Evolutionary conservation across 2,329 filamentous ascomycete genomes (phyloP).

Genomic region (Diplodia corticola): DNA sequence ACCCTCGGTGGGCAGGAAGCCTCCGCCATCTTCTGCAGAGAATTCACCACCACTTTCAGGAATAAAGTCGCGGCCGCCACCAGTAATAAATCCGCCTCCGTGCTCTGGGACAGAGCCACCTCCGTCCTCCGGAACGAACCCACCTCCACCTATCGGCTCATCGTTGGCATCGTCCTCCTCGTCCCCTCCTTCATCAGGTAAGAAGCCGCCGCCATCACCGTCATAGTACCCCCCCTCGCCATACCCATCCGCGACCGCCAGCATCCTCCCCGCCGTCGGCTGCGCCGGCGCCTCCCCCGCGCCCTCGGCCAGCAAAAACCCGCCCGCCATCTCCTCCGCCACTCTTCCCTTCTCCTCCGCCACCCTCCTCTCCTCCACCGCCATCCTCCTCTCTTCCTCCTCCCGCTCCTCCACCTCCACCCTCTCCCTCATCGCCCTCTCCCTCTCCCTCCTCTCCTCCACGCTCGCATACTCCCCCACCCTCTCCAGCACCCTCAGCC

Average conservation of each 20-base stretch:
- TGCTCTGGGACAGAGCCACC: constrained; percentile 25
- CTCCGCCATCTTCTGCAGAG: constrained; percentile 25
- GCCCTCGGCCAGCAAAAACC: constrained; percentile 51
- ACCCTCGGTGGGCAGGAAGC: constrained; percentile 22
- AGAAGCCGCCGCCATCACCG: constrained; percentile 25
- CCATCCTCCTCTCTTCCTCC: constrained; percentile 21
- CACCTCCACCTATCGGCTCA: constrained; percentile 22
- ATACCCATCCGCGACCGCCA: not conserved
- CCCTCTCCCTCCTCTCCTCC: constrained; percentile 28
- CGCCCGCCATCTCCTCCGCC: constrained; percentile 31
- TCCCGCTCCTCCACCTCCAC: constrained; percentile 12
- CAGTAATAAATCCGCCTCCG: constrained; percentile 29
- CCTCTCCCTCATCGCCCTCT: constrained; percentile 28
- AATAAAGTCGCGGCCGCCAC: constrained; percentile 25
- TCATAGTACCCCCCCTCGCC: constrained; percentile 3
- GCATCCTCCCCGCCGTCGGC: constrained; percentile 25
- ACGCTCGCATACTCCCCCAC: constrained; percentile 58
- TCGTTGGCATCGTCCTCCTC: constrained; percentile 1
- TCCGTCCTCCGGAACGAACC: constrained; percentile 25
- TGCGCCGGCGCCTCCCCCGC: constrained; percentile 47
- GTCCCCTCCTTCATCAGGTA: constrained; percentile 30
- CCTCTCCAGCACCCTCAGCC: constrained; percentile 69
- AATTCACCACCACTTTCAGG: constrained; percentile 39
- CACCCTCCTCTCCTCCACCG: not conserved
- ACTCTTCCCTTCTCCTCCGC: not conserved